Conservation (phyloP, 2,329 filamentous ascomycete genomes). For the Biscogniauxia sp. region DNA sequence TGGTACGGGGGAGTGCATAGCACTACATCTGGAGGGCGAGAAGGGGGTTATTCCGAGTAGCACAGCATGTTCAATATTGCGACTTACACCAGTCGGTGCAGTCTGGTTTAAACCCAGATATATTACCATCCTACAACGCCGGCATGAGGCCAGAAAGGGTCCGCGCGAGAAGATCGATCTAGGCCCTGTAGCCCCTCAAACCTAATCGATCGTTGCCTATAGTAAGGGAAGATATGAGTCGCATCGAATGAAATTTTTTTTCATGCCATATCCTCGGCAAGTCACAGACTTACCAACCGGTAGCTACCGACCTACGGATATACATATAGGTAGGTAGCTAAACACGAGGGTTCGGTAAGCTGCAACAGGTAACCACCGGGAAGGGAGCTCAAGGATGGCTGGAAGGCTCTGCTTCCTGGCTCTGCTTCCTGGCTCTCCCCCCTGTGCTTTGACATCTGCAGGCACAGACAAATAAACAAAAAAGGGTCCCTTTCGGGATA, state of each 20-base stretch:
- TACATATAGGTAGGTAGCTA: not conserved
- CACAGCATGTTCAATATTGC: not conserved
- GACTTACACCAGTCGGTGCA: not conserved
- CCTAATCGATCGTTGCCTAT: not conserved
- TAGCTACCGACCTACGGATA: not conserved
- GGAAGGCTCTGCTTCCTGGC: not conserved
- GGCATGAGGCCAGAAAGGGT: not conserved
- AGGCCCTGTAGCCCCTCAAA: not conserved
- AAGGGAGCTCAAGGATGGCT: not conserved
- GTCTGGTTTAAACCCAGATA: not conserved
- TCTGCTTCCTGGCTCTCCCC: not conserved
- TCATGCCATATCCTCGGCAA: not conserved
- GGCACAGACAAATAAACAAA: not conserved
- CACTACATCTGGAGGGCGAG: not conserved
- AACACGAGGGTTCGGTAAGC: not conserved
- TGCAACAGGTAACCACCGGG: not conserved
- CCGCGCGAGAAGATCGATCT: not conserved
- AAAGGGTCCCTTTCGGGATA: not conserved
- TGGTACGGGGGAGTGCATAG: not conserved
- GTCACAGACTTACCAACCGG: not conserved
- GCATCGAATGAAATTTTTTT: not conserved
- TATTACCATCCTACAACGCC: not conserved
- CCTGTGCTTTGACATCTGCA: not conserved
- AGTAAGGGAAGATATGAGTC: not conserved
- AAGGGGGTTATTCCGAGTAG: not conserved